phyloP scores from a whole-genome alignment of 2,329 filamentous ascomycete genomes.

The Thielaviopsis populi region DNA sequence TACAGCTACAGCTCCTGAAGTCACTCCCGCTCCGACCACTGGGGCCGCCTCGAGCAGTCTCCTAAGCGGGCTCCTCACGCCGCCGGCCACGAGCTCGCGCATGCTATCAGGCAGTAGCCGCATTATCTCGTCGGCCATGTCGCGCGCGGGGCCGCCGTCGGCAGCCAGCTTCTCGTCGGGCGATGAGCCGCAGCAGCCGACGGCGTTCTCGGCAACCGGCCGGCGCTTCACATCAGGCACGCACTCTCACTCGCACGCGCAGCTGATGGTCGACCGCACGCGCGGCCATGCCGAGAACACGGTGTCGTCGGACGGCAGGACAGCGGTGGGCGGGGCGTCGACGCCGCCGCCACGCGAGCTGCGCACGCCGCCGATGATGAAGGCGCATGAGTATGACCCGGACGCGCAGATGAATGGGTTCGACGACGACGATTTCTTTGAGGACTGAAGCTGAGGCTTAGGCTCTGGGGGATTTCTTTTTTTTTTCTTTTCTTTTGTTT shows the following conservation, averaged over 20 bases:
- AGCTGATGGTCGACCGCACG: conserved; percentile 19
- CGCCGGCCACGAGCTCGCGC: conserved; percentile 62
- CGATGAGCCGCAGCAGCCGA: conserved; percentile 33
- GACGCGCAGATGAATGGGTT: conserved; percentile 46
- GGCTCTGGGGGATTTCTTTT: neutral
- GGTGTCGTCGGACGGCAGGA: neutral
- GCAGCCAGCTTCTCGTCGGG: conserved; percentile 20
- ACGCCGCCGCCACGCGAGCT: conserved; percentile 27
- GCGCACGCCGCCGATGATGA: conserved; percentile 48
- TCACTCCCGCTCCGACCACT: neutral
- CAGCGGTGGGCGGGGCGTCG: conserved; percentile 15
- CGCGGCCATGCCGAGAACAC: conserved; percentile 20
- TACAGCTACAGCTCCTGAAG: conserved; percentile 22
- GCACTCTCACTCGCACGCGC: conserved; percentile 16
- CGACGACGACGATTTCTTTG: conserved; percentile 45
- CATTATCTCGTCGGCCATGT: neutral
- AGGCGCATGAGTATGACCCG: conserved; percentile 41
- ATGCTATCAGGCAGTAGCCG: conserved; percentile 1
- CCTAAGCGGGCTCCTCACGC: conserved; percentile 70
- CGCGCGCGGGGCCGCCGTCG: conserved; percentile 35
- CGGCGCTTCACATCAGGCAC: conserved; percentile 35
- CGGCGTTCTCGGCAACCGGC: conserved; percentile 45
- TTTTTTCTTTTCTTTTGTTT: neutral
- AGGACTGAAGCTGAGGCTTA: conserved; percentile 27
- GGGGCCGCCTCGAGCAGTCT: conserved; percentile 35